Evolutionary conservation across 371 early-diverging fungal genomes (phyloP), one percentile per base, ranked within the genome.

Genomic region (Batkoa obscura): DNA sequence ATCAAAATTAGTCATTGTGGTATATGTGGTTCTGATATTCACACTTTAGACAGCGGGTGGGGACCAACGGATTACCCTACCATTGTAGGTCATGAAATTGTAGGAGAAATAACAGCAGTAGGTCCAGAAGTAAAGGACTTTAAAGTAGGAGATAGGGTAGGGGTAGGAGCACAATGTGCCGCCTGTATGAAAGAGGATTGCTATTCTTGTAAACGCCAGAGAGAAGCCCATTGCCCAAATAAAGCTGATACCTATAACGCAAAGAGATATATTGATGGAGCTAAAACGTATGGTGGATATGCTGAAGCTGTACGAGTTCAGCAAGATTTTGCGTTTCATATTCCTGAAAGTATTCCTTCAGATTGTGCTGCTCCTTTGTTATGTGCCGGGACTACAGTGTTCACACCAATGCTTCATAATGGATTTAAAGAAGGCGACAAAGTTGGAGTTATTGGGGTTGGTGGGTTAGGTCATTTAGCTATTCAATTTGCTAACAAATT

Each of bases 11-110:
- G 66, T 31, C 73, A 76, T 38, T 76, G 77, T 56, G 78, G 79
- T 53, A 76, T 79, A 57, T 81, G 81, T 56, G 78, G 74, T 3
- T 66, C 76, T 1, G 74, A 74, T 52, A 56, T 78, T 41, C 83
- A 81, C 66, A 81, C 80, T 32, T 65, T 81, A 59, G 73, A 71
- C 46, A 52, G 62, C 8, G 81, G 74, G 33, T 82, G 80, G 81
- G 73, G 74, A 0, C 58, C 64, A 35, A 64, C 69, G 17, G 31
- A 56, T 38, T 56, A 56, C 56, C 56, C 56, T 2, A 6, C 3
- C n/a, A 74, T 86, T n/a, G 70, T 79, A 15, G 88, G 89, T 31
- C 88, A 88, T 61, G 84, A 85, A 65, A 79, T 84, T 17, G 69
- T 85, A 43, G 85, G 85, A 60, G 63, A 70, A 17, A 69, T 86